These are phyloP conservation scores for Fusarium dlaminii DNA, from an alignment of 2,329 filamentous ascomycete genomes.

Conservation along the genomic window DNA sequence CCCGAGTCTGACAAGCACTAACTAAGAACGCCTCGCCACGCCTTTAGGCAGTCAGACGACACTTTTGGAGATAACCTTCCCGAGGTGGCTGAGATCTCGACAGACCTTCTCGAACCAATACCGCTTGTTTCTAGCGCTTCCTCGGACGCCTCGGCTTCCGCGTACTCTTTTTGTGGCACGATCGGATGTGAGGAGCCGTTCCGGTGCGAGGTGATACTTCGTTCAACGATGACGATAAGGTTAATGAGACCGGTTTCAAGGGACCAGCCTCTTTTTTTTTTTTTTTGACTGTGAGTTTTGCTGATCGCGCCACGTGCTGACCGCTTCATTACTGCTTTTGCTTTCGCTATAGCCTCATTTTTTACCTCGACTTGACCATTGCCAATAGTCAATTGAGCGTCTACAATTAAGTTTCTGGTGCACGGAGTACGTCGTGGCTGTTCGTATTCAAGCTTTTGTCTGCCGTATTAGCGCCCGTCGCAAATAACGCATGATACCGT, in stretches of 20 bases:
- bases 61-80: not conserved
- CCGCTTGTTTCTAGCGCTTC: not conserved
- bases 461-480: not conserved
- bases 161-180: not conserved
- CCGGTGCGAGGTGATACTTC: not conserved
- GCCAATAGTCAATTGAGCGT: not conserved
- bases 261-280: not conserved
- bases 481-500: not conserved
- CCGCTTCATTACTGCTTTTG: not conserved
- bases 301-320: not conserved
- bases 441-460: not conserved
- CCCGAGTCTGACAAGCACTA: not conserved
- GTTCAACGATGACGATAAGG: not conserved
- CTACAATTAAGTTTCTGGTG: not conserved
- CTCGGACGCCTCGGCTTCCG: not conserved
- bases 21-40: not conserved
- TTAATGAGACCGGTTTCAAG: not conserved
- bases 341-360: not conserved
- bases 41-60: not conserved
- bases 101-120: not conserved
- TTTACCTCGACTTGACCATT: not conserved
- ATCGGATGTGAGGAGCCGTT: not conserved
- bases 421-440: too few relatives aligned
- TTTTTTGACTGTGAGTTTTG: not conserved
- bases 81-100: not conserved